phyloP scores from a whole-genome alignment of 1,139 yeast species.

The Sugiyamaella neomexicana region DNA sequence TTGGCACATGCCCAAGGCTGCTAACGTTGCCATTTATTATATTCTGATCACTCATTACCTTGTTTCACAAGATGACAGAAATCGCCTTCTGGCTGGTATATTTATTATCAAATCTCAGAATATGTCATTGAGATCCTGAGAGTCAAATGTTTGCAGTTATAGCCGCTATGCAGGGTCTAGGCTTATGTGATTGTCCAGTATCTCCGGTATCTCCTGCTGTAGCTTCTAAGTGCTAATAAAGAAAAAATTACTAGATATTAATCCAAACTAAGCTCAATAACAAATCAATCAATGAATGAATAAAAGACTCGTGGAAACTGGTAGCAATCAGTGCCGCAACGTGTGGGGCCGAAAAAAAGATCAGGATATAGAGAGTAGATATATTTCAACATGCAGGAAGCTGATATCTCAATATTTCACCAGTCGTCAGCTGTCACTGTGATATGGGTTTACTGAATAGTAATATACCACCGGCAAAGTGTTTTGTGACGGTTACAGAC shows the following conservation, averaged over 20 bases:
- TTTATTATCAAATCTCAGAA: background rate
- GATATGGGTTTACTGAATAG: slow-evolving; percentile 11
- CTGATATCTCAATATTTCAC: background rate
- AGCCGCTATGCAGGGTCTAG: slow-evolving; percentile 6
- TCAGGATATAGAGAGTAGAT: background rate
- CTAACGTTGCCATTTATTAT: background rate
- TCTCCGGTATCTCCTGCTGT: slow-evolving; percentile 13
- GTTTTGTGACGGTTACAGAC: slow-evolving; percentile 22
- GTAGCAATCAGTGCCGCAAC: background rate
- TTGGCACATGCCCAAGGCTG: background rate
- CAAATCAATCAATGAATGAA: background rate
- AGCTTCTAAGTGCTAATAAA: too few relatives aligned
- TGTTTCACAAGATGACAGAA: background rate
- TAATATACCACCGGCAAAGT: slow-evolving; percentile 22
- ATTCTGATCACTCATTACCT: background rate
- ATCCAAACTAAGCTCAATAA: too few relatives aligned
- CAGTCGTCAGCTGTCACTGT: background rate
- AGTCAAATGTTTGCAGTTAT: slow-evolving; percentile 7
- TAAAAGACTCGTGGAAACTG: background rate
- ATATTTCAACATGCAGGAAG: background rate
- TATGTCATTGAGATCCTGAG: background rate
- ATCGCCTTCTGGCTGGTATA: background rate
- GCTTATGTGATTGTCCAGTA: background rate
- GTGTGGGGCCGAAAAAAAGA: background rate
- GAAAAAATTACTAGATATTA: too few relatives aligned